Evolutionary conservation across 805 yeast genomes (phyloP).

Genomic region (Metschnikowia drakensbergensis): DNA sequence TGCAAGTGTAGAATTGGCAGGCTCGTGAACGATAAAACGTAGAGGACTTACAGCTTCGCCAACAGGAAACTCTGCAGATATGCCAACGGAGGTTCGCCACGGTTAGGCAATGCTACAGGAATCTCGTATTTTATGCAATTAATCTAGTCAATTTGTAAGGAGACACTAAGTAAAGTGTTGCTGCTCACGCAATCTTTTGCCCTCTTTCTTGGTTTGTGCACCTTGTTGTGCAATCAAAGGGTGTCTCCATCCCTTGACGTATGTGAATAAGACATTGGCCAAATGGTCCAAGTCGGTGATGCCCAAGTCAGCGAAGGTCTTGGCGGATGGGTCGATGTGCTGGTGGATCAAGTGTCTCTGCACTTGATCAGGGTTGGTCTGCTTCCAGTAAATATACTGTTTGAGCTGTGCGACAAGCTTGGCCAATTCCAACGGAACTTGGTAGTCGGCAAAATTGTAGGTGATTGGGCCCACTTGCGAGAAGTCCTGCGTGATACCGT

Average conservation of each 20-base stretch:
- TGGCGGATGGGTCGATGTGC: constrained; percentile 53
- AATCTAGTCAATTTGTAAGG: not conserved
- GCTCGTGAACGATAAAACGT: too few relatives aligned
- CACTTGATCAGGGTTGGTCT: constrained; percentile 67
- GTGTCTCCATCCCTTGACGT: constrained; percentile 48
- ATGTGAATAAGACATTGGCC: constrained; percentile 43
- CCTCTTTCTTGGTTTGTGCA: constrained; percentile 39
- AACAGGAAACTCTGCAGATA: too few relatives aligned
- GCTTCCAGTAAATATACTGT: constrained; percentile 42
- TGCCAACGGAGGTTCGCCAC: too few relatives aligned
- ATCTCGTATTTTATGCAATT: constrained; percentile 4
- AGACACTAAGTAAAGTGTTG: constrained; percentile 38
- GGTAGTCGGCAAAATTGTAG: constrained; percentile 41
- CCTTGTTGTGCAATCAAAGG: constrained; percentile 46
- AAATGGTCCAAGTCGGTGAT: constrained; percentile 45
- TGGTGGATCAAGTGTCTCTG: constrained; percentile 73
- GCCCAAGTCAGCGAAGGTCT: constrained; percentile 68
- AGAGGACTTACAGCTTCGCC: too few relatives aligned
- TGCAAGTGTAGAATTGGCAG: too few relatives aligned
- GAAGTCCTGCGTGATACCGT: constrained; percentile 53
- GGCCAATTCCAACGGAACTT: constrained; percentile 43
- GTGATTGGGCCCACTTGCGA: constrained; percentile 44
- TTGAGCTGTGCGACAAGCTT: constrained; percentile 43
- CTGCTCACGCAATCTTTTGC: constrained; percentile 41
- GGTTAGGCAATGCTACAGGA: not conserved